Percentiles rank a stretch among this genome's conserved stretches.
These are phyloP conservation scores for Calonectria leucothoes DNA, from an alignment of 2,329 filamentous ascomycete species.

Conservation along the genomic window DNA sequence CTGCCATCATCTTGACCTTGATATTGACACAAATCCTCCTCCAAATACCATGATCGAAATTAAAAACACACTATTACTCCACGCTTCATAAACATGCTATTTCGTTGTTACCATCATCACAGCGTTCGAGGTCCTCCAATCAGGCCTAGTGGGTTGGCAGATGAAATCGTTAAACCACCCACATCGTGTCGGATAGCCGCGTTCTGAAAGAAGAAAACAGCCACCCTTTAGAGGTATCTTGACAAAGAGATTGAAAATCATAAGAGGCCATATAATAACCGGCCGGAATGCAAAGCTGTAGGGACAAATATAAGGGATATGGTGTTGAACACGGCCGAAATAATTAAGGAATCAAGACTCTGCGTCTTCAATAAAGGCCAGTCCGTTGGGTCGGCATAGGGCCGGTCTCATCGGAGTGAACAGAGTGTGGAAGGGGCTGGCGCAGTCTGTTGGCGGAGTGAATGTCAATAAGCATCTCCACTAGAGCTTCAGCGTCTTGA, in stretches of 20 bases:
- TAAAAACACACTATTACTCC: conserved; percentile 30
- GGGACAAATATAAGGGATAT: not conserved
- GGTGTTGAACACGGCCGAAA: conserved; percentile 17
- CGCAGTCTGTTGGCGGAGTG: conserved; percentile 54
- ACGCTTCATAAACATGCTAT: conserved; percentile 26
- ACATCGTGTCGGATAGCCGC: conserved; percentile 41
- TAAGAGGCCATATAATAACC: conserved; percentile 15
- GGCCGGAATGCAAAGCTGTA: not conserved
- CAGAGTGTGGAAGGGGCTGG: conserved; percentile 40
- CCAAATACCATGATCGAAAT: not conserved
- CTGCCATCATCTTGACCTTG: not conserved
- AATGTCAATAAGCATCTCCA: conserved; percentile 64
- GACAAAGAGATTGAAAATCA: conserved; percentile 30
- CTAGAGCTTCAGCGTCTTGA: conserved; percentile 62
- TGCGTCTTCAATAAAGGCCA: not conserved
- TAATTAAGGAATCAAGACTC: not conserved
- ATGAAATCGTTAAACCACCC: conserved; percentile 40
- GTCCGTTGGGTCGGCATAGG: conserved; percentile 49
- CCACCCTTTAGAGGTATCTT: conserved; percentile 46
- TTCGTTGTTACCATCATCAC: conserved; percentile 32
- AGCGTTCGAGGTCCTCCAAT: conserved; percentile 11
- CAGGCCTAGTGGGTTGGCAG: conserved; percentile 19
- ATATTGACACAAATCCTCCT: conserved; percentile 3
- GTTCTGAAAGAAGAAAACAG: conserved; percentile 31
- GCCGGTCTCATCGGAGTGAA: conserved; percentile 50